Evolutionary conservation across 1,284 basidiomycete species (phyloP).

Genomic region (Moniliophthora roreri): DNA sequence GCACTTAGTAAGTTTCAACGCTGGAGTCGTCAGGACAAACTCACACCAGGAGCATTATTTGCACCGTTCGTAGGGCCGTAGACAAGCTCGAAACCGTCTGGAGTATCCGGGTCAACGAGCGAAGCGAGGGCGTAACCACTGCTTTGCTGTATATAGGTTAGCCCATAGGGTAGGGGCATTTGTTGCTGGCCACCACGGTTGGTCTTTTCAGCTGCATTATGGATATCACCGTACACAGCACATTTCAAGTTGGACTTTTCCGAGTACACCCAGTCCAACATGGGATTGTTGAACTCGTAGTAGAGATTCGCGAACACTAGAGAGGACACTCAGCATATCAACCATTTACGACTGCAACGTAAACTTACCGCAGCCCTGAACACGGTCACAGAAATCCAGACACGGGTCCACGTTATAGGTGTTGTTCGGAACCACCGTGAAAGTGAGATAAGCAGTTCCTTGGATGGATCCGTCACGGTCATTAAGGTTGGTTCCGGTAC

Average conservation of each 20-base stretch:
- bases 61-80: slow-evolving; percentile 43
- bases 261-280: slow-evolving; percentile 34
- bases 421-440: slow-evolving; percentile 34
- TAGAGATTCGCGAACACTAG: slow-evolving; percentile 45
- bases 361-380: slow-evolving; percentile 34
- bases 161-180: slow-evolving; percentile 26
- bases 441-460: slow-evolving; percentile 42
- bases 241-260: slow-evolving; percentile 43
- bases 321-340: background rate
- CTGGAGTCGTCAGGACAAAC: slow-evolving; percentile 12
- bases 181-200: slow-evolving; percentile 33
- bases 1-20: background rate
- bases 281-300: slow-evolving; percentile 42
- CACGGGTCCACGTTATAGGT: slow-evolving; percentile 39
- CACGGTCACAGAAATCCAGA: slow-evolving; percentile 32
- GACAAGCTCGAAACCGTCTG: slow-evolving; percentile 39
- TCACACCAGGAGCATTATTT: slow-evolving; percentile 42
- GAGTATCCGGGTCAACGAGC: slow-evolving; percentile 30
- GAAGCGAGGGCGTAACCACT: slow-evolving; percentile 36
- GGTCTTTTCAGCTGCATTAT: slow-evolving; percentile 34
- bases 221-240: slow-evolving; percentile 36
- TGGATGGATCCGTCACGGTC: slow-evolving; percentile 41
- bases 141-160: slow-evolving; percentile 38
- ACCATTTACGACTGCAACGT: background rate
- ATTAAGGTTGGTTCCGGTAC: slow-evolving; percentile 28